Percentiles rank a stretch among this genome's conserved stretches.
Conservation (phyloP, 1,284 basidiomycete genomes). For the Cryptococcus sp. region DNA sequence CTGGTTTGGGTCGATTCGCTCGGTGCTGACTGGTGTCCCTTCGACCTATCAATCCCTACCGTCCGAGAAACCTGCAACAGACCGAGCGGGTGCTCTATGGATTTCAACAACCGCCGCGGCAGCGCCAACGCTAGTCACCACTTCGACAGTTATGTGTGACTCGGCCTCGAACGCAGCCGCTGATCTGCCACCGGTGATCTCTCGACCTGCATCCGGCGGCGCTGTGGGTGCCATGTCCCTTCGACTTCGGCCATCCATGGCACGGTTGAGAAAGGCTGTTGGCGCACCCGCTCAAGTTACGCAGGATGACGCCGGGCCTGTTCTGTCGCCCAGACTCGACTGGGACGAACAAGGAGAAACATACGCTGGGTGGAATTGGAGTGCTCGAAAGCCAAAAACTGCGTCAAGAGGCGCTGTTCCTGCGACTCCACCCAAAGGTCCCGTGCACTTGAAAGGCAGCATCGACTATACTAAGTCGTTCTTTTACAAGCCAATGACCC, state of each 20-base stretch:
- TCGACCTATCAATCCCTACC: conserved; percentile 5
- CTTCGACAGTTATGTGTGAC: conserved; percentile 42
- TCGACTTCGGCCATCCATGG: conserved; percentile 30
- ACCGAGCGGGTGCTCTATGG: conserved; percentile 14
- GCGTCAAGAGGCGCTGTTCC: background rate
- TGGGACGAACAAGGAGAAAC: conserved; percentile 31
- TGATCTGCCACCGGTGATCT: conserved; percentile 41
- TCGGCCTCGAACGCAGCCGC: conserved; percentile 36
- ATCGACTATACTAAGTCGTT: conserved; percentile 47
- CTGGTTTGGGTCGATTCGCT: conserved; percentile 27
- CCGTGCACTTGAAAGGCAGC: background rate
- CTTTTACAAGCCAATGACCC: conserved; percentile 47
- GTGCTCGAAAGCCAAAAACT: background rate
- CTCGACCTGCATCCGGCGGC: conserved; percentile 3
- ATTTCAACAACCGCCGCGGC: conserved; percentile 29
- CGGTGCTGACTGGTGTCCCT: conserved; percentile 13
- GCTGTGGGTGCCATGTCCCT: conserved; percentile 17
- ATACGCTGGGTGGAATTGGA: conserved; percentile 37
- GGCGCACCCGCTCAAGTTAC: conserved; percentile 1
- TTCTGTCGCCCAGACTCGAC: conserved; percentile 36
- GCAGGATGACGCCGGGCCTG: conserved; percentile 10
- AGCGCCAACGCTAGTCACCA: conserved; percentile 30
- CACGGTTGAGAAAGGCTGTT: conserved; percentile 29
- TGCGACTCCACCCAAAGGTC: background rate
- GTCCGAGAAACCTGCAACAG: conserved; percentile 3